phyloP scores from a whole-genome alignment of 257 asterid genomes.

The Penstemon davidsonii region DNA sequence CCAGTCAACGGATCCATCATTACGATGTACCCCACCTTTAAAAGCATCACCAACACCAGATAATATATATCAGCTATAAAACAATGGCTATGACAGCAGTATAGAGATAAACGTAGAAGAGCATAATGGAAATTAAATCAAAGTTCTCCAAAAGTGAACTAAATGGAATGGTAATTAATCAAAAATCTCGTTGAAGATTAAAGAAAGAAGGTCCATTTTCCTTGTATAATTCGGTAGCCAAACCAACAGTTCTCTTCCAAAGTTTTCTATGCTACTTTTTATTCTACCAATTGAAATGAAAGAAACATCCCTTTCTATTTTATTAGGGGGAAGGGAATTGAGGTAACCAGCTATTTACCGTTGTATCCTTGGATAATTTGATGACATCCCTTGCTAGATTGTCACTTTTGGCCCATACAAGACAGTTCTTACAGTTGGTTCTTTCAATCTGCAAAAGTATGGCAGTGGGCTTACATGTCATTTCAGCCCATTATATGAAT shows the following conservation, averaged over 20 bases:
- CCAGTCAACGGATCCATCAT: conserved; percentile 75
- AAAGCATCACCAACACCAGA: conserved; percentile 25
- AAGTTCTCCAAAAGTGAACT: too few relatives aligned
- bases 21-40: conserved; percentile 92
- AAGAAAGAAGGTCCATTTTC: too few relatives aligned
- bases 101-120: background rate
- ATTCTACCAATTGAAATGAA: too few relatives aligned
- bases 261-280: too few relatives aligned
- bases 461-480: conserved; percentile 17
- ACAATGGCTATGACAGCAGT: background rate
- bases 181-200: too few relatives aligned
- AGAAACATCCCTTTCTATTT: too few relatives aligned
- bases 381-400: conserved; percentile 75
- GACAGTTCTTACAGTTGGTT: conserved; percentile 68
- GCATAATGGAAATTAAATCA: too few relatives aligned
- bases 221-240: too few relatives aligned
- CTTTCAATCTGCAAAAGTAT: conserved; percentile 59
- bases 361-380: conserved; percentile 51
- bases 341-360: conserved; percentile 44
- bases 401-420: conserved; percentile 97
- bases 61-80: conserved; percentile 5
- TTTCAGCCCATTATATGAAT: background rate
- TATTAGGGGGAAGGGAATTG: background rate
- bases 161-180: too few relatives aligned
- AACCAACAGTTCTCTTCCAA: too few relatives aligned